phyloP scores from a whole-genome alignment of 345 rosid species.

The Brassica incana region DNA sequence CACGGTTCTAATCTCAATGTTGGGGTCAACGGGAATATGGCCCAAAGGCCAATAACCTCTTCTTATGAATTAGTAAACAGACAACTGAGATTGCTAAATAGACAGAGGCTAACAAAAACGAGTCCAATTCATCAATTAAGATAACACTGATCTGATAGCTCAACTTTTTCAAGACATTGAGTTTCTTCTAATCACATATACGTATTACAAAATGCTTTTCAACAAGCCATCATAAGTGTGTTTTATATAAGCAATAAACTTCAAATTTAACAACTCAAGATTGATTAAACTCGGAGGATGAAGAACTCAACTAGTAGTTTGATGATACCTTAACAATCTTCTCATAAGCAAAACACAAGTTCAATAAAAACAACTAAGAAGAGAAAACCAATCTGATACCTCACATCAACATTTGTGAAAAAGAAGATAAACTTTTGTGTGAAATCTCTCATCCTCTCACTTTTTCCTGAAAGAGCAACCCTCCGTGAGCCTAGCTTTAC shows the following conservation, averaged over 20 bases:
- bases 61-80: too few species aligned
- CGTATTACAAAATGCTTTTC: neutral
- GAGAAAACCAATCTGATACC: neutral
- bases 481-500: constrained; percentile 49
- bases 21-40: too few species aligned
- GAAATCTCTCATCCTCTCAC: neutral
- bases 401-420: neutral
- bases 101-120: neutral
- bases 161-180: neutral
- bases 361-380: neutral
- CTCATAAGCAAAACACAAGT: neutral
- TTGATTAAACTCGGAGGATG: neutral
- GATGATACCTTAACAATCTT: neutral
- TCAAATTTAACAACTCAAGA: too few species aligned
- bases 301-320: neutral
- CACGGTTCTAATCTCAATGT: too few species aligned
- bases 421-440: too few species aligned
- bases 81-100: too few species aligned
- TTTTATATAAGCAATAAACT: too few species aligned
- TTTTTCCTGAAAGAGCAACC: constrained; percentile 57
- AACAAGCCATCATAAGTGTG: neutral
- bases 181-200: neutral
- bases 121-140: neutral
- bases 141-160: neutral
- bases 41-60: too few species aligned